Evolutionary conservation across 176 grass and related monocot genomes (phyloP).

Genomic region (Chrysopogon serrulatus): DNA sequence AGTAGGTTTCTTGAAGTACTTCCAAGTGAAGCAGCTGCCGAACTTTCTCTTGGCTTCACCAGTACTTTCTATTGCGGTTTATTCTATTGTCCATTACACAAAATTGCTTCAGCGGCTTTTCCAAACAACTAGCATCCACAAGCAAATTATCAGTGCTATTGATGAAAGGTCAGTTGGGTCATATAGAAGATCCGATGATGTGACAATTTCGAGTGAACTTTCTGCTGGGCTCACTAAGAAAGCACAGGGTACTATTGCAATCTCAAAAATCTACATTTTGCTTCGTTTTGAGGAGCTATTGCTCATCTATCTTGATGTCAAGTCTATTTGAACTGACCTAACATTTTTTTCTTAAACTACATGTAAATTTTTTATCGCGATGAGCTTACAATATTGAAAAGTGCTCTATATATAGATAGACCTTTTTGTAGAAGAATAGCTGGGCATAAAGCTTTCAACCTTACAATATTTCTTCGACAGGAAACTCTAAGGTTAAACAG

Average conservation of each 20-base stretch:
- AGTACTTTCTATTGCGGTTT: slow-evolving; percentile 64
- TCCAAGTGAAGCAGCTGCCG: slow-evolving; percentile 93
- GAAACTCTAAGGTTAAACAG: slow-evolving; percentile 33
- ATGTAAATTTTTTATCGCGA: background rate
- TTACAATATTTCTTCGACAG: slow-evolving; percentile 42
- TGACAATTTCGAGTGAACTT: slow-evolving; percentile 6
- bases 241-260: slow-evolving; percentile 36
- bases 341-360: background rate
- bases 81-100: slow-evolving; percentile 67
- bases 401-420: background rate
- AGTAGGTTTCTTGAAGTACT: slow-evolving; percentile 96
- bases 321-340: background rate
- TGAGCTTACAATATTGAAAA: background rate
- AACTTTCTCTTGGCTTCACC: slow-evolving; percentile 97
- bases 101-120: slow-evolving; percentile 49
- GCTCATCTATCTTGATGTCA: background rate
- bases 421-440: background rate
- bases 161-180: slow-evolving; percentile 22
- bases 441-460: background rate
- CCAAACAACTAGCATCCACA: slow-evolving; percentile 38
- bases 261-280: background rate
- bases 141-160: slow-evolving; percentile 28
- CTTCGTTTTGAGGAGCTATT: background rate
- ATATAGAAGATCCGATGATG: slow-evolving; percentile 41
- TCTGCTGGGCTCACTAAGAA: slow-evolving; percentile 14